A percentile compares a stretch with the other conserved stretches of the same genome.
phyloP scores from a whole-genome alignment of 805 yeast genomes.

The Ogataea methylovora region DNA sequence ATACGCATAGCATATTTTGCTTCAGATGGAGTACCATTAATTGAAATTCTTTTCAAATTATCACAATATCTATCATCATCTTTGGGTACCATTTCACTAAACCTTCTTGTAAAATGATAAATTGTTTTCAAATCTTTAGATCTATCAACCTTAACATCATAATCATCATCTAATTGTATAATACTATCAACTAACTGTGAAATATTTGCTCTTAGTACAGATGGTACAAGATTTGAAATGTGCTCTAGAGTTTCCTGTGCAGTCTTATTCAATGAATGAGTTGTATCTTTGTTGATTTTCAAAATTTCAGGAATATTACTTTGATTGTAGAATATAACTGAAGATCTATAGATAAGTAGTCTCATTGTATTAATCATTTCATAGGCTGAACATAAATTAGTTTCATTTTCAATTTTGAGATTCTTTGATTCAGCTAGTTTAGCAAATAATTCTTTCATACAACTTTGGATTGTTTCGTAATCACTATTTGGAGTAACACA shows the following conservation, averaged over 20 bases:
- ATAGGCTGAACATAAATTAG: constrained; percentile 8
- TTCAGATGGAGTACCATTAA: constrained; percentile 48
- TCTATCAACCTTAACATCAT: constrained; percentile 4
- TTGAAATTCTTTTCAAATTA: constrained; percentile 39
- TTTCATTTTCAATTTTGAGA: constrained; percentile 21
- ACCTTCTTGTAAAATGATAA: constrained; percentile 47
- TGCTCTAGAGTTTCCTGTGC: constrained; percentile 52
- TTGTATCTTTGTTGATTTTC: constrained; percentile 31
- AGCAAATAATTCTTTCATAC: constrained; percentile 54
- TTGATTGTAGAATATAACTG: constrained; percentile 56
- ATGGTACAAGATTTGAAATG: constrained; percentile 55
- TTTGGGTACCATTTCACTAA: constrained; percentile 30
- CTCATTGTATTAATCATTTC: constrained; percentile 48
- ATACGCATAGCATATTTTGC: constrained; percentile 60
- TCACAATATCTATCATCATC: constrained; percentile 37
- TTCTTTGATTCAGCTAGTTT: constrained; percentile 48
- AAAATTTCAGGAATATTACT: constrained; percentile 53
- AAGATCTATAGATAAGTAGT: constrained; percentile 52
- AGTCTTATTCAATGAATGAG: constrained; percentile 20
- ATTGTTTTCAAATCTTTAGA: constrained; percentile 49
- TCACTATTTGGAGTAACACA: constrained; percentile 53
- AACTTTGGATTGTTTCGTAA: constrained; percentile 48
- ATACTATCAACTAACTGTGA: constrained; percentile 33
- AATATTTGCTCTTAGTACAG: constrained; percentile 54
- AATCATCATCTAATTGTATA: not conserved